Percentiles rank a stretch among this genome's conserved stretches.
Evolutionary conservation across 2,329 filamentous ascomycete species (phyloP).

Genomic region (Davidsoniella eucalypti): DNA sequence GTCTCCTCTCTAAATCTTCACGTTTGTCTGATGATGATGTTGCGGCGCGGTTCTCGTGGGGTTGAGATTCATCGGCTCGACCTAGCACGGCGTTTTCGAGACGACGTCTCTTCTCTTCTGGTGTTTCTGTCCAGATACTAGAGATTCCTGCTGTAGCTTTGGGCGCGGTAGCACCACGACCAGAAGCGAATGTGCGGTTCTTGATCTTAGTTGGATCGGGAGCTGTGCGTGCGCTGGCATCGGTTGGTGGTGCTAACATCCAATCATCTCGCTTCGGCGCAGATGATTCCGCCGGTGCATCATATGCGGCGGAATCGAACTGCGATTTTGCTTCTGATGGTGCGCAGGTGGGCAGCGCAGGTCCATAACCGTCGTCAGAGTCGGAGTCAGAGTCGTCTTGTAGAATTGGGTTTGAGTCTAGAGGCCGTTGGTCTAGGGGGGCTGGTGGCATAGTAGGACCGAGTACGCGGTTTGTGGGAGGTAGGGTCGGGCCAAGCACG

Average conservation of each 20-base stretch:
- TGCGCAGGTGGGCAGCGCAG: constrained; percentile 38
- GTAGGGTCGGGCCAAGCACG: constrained; percentile 13
- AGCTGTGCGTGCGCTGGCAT: constrained; percentile 36
- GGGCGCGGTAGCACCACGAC: constrained; percentile 22
- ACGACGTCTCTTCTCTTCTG: constrained; percentile 68
- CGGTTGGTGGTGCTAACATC: constrained; percentile 58
- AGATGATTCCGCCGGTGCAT: constrained; percentile 13
- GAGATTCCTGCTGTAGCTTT: constrained; percentile 28
- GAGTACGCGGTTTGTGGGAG: constrained; percentile 14
- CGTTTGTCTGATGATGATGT: constrained; percentile 26
- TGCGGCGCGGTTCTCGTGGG: constrained; percentile 10
- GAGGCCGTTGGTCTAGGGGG: constrained; percentile 21
- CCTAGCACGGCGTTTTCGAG: constrained; percentile 72
- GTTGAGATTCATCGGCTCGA: constrained; percentile 31
- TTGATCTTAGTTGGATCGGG: constrained; percentile 72
- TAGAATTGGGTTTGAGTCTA: constrained; percentile 2
- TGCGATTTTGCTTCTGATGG: constrained; percentile 22
- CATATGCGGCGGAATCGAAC: not conserved
- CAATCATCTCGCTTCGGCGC: constrained; percentile 57
- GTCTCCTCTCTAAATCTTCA: constrained; percentile 40
- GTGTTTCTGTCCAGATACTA: constrained; percentile 80
- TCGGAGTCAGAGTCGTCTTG: constrained; percentile 22
- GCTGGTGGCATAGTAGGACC: constrained; percentile 24
- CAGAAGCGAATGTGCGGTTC: constrained; percentile 66
- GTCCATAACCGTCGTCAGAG: constrained; percentile 40